phyloP scores from a whole-genome alignment of 2,329 filamentous ascomycete species.

The Ophiostoma sp. region DNA sequence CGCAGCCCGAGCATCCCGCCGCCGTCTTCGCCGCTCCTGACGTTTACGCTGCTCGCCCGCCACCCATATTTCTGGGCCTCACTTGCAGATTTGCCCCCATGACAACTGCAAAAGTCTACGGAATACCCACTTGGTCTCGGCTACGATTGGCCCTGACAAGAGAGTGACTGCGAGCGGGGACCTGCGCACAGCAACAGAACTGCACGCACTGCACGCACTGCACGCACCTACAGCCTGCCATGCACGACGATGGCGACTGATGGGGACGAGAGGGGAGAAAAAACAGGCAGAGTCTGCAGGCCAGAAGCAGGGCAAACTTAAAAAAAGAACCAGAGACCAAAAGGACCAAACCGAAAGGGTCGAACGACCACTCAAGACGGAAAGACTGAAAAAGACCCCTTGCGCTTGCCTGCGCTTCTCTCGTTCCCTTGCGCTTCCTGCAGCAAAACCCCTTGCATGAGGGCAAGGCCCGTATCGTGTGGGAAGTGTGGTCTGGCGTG shows the following conservation, averaged over 20 bases:
- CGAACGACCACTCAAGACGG: neutral
- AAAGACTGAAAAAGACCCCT: neutral
- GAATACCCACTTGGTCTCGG: neutral
- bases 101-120: neutral
- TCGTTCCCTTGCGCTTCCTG: neutral
- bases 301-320: neutral
- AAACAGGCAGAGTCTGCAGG: too few species aligned
- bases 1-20: slow-evolving; percentile 1
- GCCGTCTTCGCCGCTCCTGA: neutral
- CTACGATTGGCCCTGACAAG: neutral
- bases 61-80: slow-evolving; percentile 4
- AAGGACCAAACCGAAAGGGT: too few species aligned
- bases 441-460: slow-evolving; percentile 2
- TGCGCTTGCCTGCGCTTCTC: neutral
- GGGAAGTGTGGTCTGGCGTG: neutral
- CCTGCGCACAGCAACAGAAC: neutral
- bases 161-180: neutral
- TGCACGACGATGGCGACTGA: neutral
- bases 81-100: neutral
- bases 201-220: neutral
- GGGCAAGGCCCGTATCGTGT: slow-evolving; percentile 11
- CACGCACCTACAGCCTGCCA: neutral
- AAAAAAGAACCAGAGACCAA: neutral
- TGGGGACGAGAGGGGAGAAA: neutral
- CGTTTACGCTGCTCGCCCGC: neutral